A percentile compares a stretch with the other conserved stretches of the same genome.
phyloP scores from a whole-genome alignment of 164 flowering plant species.

The Vitis amurensis region DNA sequence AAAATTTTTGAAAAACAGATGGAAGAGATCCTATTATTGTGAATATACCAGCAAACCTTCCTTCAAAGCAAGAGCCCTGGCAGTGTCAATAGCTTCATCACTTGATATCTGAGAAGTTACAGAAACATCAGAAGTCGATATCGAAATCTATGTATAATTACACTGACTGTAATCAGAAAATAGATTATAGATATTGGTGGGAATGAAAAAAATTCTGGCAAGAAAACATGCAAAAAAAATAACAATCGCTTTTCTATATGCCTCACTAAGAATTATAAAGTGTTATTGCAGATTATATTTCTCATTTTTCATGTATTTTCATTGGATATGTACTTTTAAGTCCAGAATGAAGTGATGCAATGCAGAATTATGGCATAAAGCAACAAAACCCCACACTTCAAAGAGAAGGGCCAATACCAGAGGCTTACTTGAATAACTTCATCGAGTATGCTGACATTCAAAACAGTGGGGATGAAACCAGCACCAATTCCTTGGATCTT shows the following conservation, averaged over 20 bases:
- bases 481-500: conserved; percentile 55
- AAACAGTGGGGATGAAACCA: conserved; percentile 45
- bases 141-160: background rate
- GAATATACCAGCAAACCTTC: conserved; percentile 51
- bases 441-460: conserved; percentile 38
- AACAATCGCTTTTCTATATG: too few relatives aligned
- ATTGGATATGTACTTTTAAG: background rate
- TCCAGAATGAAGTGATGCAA: background rate
- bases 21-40: background rate
- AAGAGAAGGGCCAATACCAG: background rate
- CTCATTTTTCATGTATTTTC: too few relatives aligned
- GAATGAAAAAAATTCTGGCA: background rate
- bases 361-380: background rate
- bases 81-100: conserved; percentile 55
- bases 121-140: background rate
- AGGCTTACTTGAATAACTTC: conserved; percentile 43
- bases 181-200: background rate
- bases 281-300: too few relatives aligned
- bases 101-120: conserved; percentile 36
- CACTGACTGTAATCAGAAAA: background rate
- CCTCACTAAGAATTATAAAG: too few relatives aligned
- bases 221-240: too few relatives aligned
- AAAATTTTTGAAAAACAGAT: too few relatives aligned
- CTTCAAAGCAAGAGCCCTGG: conserved; percentile 46
- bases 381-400: background rate